Evolutionary conservation across 352 stramenopile genomes (phyloP).

Genomic region (Globisporangium ultimum): DNA sequence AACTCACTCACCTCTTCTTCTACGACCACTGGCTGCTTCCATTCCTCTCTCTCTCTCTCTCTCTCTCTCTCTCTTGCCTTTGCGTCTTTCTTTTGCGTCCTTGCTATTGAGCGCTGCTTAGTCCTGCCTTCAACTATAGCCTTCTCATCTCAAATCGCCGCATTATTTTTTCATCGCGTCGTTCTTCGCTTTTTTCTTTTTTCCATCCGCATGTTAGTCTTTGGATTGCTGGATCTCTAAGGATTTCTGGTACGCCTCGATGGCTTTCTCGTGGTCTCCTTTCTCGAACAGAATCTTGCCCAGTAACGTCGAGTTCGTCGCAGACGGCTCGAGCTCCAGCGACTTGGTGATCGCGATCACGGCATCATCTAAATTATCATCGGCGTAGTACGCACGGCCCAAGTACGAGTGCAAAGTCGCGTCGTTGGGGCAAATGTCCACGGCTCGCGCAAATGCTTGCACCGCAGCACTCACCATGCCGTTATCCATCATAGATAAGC

Average conservation of each 20-base stretch:
- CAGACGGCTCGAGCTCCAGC: slow-evolving; percentile 69
- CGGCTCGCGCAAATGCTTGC: slow-evolving; percentile 77
- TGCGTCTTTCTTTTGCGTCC: slow-evolving; percentile 1
- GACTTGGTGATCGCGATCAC: slow-evolving; percentile 60
- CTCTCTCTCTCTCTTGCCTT: neutral
- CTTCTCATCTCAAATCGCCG: no score
- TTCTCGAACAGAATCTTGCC: slow-evolving; percentile 88
- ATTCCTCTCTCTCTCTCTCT: neutral
- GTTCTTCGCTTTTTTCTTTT: no score
- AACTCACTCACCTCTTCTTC: neutral
- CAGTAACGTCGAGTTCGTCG: slow-evolving; percentile 78
- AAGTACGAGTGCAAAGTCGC: slow-evolving; percentile 75
- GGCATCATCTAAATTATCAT: slow-evolving; percentile 80
- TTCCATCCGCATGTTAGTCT: neutral
- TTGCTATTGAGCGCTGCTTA: no score
- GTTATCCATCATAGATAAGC: slow-evolving; percentile 81
- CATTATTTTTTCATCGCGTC: no score
- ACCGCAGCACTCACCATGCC: slow-evolving; percentile 70
- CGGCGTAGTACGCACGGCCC: slow-evolving; percentile 78
- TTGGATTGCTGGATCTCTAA: slow-evolving; percentile 51
- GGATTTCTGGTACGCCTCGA: slow-evolving; percentile 82
- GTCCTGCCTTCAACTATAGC: no score
- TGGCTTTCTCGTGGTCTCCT: slow-evolving; percentile 83
- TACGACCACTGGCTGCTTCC: neutral
- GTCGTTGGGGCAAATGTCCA: slow-evolving; percentile 77